Conservation (phyloP, 192 early-diverging fungal genomes). For the Gaertneriomyces sp. region DNA sequence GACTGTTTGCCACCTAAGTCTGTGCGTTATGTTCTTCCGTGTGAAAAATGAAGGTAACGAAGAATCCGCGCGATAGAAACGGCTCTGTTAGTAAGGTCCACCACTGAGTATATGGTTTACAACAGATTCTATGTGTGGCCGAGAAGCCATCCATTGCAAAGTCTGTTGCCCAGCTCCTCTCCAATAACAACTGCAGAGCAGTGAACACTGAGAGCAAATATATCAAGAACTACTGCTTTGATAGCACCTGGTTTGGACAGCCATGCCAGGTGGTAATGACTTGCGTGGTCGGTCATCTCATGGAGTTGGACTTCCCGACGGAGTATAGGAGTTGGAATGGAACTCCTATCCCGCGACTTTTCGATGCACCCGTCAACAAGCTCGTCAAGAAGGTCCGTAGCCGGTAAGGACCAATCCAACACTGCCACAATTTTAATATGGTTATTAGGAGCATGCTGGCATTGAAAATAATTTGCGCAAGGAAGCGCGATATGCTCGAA, state of each 20-base stretch:
- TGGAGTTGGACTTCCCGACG: slow-evolving; percentile 62
- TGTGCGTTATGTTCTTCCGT: no score
- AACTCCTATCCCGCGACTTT: slow-evolving; percentile 59
- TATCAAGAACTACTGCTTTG: slow-evolving; percentile 81
- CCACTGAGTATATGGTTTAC: not conserved
- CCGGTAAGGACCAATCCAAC: not conserved
- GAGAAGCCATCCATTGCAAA: slow-evolving; percentile 91
- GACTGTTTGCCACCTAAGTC: no score
- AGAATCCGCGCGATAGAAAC: no score
- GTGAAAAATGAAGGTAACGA: no score
- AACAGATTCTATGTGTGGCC: slow-evolving; percentile 91
- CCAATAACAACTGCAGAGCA: slow-evolving; percentile 40
- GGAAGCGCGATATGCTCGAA: slow-evolving; percentile 57
- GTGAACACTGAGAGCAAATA: slow-evolving; percentile 53
- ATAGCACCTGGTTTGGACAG: slow-evolving; percentile 51
- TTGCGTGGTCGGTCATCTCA: slow-evolving; percentile 75
- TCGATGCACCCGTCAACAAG: slow-evolving; percentile 62
- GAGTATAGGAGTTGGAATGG: slow-evolving; percentile 60
- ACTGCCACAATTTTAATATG: slow-evolving; percentile 5
- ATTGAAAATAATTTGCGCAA: slow-evolving; percentile 64
- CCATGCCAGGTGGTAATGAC: slow-evolving; percentile 75
- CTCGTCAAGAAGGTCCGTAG: slow-evolving; percentile 39
- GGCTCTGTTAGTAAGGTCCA: no score
- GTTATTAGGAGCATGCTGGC: slow-evolving; percentile 38
- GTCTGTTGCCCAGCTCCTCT: slow-evolving; percentile 72